Evolutionary conservation across 2,329 filamentous ascomycete species (phyloP), one percentile per base, ranked within the genome.

Genomic region (Aureobasidium sp.): DNA sequence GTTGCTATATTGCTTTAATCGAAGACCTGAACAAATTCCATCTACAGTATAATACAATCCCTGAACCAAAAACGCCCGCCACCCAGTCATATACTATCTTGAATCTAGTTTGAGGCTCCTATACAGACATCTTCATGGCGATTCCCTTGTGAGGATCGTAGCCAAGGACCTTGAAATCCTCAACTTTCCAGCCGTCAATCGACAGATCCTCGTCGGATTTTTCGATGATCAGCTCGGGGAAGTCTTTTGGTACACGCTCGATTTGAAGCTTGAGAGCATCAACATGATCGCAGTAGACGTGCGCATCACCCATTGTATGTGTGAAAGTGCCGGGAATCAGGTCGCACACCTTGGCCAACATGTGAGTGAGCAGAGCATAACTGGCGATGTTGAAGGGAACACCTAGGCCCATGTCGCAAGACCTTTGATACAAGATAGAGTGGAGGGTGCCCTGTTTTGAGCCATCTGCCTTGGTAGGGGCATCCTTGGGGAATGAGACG

Each of bases 121-220:
- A 92, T 63, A 97, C 93, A 71, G 90, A 95, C 94, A 99, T 99
- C 79, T 97, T 97, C 94, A 99, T 99, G 48, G 89, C 84, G 77
- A 99, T 96, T 5, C 83, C 83, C 78, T 92, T 93, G 74, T 97
- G 91, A 62, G 94, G 93, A 55, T 92, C 84, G 74, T 99, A 99
- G 0, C 88, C 92, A 70, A 89, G 82, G 6, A 99, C 84, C 63
- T 88, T 86, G 73, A 99, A 93, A 65, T 99, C 92, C 67, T 95
- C 91, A 1, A 85, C 80, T 73, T 85, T 87, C 92, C 94, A 97
- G 1, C 90, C 91, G 73, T 99, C 94, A 69, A 97, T 91, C 67
- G 84, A 88, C 1, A 88, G 87, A 0, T 85, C 84, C 17, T 82
- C 80, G 63, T 88, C 84, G 0, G 36, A 26, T 53, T 85, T 81